Percentiles rank a stretch among this genome's conserved stretches.
Conservation (phyloP, 129 eudicot species). For the Helianthus annuus region DNA sequence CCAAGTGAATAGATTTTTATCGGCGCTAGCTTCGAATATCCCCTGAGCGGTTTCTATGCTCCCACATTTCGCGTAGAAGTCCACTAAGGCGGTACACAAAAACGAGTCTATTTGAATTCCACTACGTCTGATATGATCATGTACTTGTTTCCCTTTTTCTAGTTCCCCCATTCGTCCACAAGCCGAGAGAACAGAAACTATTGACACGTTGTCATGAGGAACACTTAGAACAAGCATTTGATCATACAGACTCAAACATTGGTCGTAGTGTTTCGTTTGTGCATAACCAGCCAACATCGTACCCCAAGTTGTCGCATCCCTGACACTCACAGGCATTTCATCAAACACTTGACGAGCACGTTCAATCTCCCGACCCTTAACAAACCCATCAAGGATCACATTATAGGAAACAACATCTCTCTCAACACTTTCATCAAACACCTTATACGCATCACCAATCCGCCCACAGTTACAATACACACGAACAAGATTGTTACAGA, state of each 20-base stretch:
- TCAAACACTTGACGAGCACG: slow-evolving; percentile 55
- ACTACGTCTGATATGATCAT: slow-evolving; percentile 34
- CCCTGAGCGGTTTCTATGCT: slow-evolving; percentile 56
- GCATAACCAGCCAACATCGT: slow-evolving; percentile 68
- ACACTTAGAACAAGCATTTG: slow-evolving; percentile 36
- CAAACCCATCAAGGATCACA: slow-evolving; percentile 64
- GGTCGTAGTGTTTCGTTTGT: slow-evolving; percentile 38
- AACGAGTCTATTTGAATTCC: slow-evolving; percentile 44
- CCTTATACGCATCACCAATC: slow-evolving; percentile 39
- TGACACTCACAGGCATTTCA: slow-evolving; percentile 44
- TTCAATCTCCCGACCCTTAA: slow-evolving; percentile 46
- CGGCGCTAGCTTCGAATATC: slow-evolving; percentile 42
- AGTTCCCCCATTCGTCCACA: slow-evolving; percentile 62
- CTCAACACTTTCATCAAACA: slow-evolving; percentile 52
- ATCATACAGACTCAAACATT: slow-evolving; percentile 59
- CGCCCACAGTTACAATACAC: slow-evolving; percentile 31
- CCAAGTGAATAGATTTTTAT: slow-evolving; percentile 63
- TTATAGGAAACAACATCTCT: slow-evolving; percentile 67
- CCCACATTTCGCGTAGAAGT: slow-evolving; percentile 80
- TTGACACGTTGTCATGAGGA: slow-evolving; percentile 47
- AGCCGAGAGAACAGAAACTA: slow-evolving; percentile 68
- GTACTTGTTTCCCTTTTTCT: slow-evolving; percentile 56
- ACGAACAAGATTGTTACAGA: slow-evolving; percentile 52
- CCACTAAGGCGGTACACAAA: slow-evolving; percentile 70
- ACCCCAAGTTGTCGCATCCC: slow-evolving; percentile 66